A percentile compares a stretch with the other conserved stretches of the same genome.
Evolutionary conservation across 352 stramenopile species (phyloP).

Genomic region (Globisporangium camurandrum): DNA sequence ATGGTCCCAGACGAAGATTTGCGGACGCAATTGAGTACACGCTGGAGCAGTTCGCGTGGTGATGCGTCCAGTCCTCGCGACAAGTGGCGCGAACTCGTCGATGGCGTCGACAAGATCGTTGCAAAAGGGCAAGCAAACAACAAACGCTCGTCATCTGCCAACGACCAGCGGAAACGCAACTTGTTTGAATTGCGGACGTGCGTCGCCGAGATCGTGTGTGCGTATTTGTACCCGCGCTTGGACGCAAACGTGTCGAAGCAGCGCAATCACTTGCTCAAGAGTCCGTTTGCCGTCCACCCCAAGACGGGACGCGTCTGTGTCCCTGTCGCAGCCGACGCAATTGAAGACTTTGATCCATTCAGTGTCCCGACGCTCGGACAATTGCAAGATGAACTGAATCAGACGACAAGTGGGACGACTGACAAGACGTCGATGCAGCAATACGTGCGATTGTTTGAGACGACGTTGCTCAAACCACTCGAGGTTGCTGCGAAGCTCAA

Average conservation of each 20-base stretch:
- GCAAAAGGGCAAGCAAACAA: constrained; percentile 39
- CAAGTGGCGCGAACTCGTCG: constrained; percentile 86
- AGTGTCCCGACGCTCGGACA: constrained; percentile 79
- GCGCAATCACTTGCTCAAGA: constrained; percentile 99
- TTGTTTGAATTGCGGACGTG: constrained; percentile 78
- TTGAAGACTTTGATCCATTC: constrained; percentile 86
- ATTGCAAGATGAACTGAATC: constrained; percentile 79
- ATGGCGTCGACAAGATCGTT: constrained; percentile 60
- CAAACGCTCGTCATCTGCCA: constrained; percentile 30
- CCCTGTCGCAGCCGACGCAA: constrained; percentile 81
- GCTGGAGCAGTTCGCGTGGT: constrained; percentile 39
- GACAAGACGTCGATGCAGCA: constrained; percentile 59
- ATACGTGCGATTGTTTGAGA: constrained; percentile 72
- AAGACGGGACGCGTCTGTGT: constrained; percentile 98
- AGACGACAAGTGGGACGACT: constrained; percentile 22
- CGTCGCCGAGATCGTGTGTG: constrained; percentile 94
- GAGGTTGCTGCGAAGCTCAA: constrained; percentile 57
- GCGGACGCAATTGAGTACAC: constrained; percentile 43
- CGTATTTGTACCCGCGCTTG: constrained; percentile 95
- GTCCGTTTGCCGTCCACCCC: constrained; percentile 96
- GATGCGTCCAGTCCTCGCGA: constrained; percentile 56
- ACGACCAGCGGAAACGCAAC: constrained; percentile 63
- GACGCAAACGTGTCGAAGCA: constrained; percentile 99
- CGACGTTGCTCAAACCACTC: constrained; percentile 63
- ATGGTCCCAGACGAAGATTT: constrained; percentile 90